phyloP scores from a whole-genome alignment of 2,329 filamentous ascomycete genomes.

The Trichoderma sp. region DNA sequence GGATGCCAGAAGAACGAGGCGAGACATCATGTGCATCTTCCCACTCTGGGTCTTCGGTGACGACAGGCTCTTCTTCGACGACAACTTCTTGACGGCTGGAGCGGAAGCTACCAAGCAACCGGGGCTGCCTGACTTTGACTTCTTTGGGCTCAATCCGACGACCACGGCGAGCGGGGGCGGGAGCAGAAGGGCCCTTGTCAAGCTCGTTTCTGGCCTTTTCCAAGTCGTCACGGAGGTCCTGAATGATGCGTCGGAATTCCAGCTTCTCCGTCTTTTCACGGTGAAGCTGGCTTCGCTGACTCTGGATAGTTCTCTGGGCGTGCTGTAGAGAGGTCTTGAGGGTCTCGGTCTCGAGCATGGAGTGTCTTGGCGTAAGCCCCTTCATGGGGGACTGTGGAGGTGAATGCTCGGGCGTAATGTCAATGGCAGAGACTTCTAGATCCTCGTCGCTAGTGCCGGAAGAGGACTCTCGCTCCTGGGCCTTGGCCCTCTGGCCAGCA shows the following conservation, averaged over 20 bases:
- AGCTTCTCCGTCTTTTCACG: slow-evolving; percentile 98
- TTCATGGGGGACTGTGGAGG: slow-evolving; percentile 90
- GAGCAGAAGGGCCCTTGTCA: slow-evolving; percentile 44
- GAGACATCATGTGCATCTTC: slow-evolving; percentile 67
- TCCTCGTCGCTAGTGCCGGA: slow-evolving; percentile 62
- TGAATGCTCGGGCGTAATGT: slow-evolving; percentile 82
- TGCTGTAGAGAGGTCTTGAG: slow-evolving; percentile 92
- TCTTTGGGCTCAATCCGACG: slow-evolving; percentile 65
- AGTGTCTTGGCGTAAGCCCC: slow-evolving; percentile 80
- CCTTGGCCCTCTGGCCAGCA: slow-evolving; percentile 68
- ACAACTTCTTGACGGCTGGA: slow-evolving; percentile 76
- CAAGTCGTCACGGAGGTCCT: slow-evolving; percentile 91
- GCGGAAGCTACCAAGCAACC: slow-evolving; percentile 75
- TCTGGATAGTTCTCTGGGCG: slow-evolving; percentile 95
- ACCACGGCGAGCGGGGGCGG: slow-evolving; percentile 57
- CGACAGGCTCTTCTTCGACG: slow-evolving; percentile 67
- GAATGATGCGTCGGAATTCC: slow-evolving; percentile 90
- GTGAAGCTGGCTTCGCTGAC: slow-evolving; percentile 90
- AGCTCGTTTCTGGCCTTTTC: slow-evolving; percentile 62
- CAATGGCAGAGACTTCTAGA: slow-evolving; percentile 65
- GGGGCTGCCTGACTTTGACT: slow-evolving; percentile 81
- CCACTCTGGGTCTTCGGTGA: slow-evolving; percentile 78
- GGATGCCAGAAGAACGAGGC: slow-evolving; percentile 29
- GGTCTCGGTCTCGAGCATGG: slow-evolving; percentile 92
- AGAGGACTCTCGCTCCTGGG: slow-evolving; percentile 64